Conservation (phyloP, 805 yeast species). For the Kodamaea lidongshanica region DNA sequence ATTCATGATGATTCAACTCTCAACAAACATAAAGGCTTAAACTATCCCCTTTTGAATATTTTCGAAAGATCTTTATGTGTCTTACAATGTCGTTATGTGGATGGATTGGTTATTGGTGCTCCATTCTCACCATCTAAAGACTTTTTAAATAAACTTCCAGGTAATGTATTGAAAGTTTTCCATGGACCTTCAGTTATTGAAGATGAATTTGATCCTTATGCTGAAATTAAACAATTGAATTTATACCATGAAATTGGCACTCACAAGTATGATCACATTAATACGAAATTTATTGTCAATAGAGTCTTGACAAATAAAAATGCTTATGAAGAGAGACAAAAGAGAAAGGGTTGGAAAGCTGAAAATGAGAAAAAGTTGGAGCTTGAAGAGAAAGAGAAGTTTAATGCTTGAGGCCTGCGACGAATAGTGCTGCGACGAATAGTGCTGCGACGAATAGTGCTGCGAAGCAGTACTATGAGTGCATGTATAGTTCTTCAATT, state of each 20-base stretch:
- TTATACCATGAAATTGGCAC: constrained; percentile 39
- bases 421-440: too few relatives aligned
- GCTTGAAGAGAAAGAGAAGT: constrained; percentile 14
- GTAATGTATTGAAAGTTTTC: constrained; percentile 35
- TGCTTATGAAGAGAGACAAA: constrained; percentile 80
- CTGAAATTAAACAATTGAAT: constrained; percentile 23
- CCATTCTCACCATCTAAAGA: constrained; percentile 45
- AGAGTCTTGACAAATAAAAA: constrained; percentile 66
- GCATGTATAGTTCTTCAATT: too few relatives aligned
- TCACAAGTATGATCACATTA: constrained; percentile 60
- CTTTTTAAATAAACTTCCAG: constrained; percentile 38
- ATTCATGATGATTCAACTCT: constrained; percentile 54
- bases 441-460: too few relatives aligned
- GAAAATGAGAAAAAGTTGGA: constrained; percentile 34
- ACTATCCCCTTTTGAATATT: constrained; percentile 80
- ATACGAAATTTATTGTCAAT: constrained; percentile 63
- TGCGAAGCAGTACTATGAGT: too few relatives aligned
- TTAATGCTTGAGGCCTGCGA: too few relatives aligned
- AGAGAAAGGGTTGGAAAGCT: constrained; percentile 77
- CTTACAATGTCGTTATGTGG: constrained; percentile 79
- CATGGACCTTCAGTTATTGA: constrained; percentile 53
- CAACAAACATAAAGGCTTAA: constrained; percentile 51
- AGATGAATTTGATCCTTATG: constrained; percentile 29
- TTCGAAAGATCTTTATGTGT: constrained; percentile 84
- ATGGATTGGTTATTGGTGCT: constrained; percentile 68